These are phyloP conservation scores for Tephrocybe sp. DNA, from an alignment of 768 basidiomycete genomes.

Conservation along the genomic window DNA sequence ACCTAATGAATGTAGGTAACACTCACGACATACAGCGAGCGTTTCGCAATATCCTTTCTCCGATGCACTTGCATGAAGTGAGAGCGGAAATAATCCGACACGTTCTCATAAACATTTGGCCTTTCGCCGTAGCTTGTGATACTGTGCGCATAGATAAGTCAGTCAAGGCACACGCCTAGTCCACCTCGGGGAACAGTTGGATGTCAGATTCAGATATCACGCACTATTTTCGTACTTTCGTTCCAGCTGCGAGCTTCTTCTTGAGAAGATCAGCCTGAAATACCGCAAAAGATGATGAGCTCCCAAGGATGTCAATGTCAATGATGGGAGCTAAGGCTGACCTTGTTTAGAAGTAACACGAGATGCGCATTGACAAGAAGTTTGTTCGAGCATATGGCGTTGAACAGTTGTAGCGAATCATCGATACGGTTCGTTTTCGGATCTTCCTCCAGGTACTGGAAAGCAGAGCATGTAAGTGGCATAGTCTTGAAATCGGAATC, in stretches of 20 bases:
- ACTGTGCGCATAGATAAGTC: constrained; percentile 32
- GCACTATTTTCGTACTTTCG: constrained; percentile 75
- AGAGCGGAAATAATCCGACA: constrained; percentile 79
- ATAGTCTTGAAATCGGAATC: not conserved
- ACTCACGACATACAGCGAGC: constrained; percentile 67
- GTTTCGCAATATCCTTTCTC: constrained; percentile 57
- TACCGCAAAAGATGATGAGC: constrained; percentile 3
- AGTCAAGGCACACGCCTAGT: not conserved
- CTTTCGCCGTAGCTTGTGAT: constrained; percentile 79
- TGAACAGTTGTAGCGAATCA: constrained; percentile 80
- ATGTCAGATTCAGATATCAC: constrained; percentile 27
- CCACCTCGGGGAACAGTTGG: not conserved
- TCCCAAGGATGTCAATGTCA: not conserved
- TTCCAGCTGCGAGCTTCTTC: constrained; percentile 67
- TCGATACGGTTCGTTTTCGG: constrained; percentile 76
- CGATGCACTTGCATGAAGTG: constrained; percentile 79
- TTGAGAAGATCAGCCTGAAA: constrained; percentile 68
- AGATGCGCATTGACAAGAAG: constrained; percentile 72
- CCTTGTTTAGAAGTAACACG: constrained; percentile 81
- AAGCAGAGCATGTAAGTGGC: not conserved
- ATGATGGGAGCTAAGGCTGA: constrained; percentile 26
- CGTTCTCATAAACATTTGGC: constrained; percentile 68
- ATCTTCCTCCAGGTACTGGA: constrained; percentile 81
- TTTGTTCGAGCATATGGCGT: constrained; percentile 71
- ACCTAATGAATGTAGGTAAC: not conserved